A percentile compares a stretch with the other conserved stretches of the same genome.
These are phyloP conservation scores for Skeletonema costatum DNA, from an alignment of 108 stramenopile genomes.

Conservation along the genomic window DNA sequence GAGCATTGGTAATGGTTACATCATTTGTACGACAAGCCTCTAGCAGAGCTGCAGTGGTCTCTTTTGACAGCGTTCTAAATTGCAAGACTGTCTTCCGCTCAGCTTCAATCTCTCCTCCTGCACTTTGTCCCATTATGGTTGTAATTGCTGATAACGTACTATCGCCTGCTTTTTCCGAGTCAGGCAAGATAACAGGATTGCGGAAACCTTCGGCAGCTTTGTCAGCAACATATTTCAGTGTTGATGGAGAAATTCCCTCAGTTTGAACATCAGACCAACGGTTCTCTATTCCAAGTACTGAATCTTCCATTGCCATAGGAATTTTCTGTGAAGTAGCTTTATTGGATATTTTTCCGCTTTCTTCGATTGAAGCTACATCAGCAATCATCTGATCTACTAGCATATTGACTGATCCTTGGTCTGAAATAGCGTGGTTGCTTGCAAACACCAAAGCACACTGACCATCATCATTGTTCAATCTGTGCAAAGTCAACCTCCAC, in stretches of 20 bases:
- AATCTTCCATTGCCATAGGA: conserved; percentile 79
- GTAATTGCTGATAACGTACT: conserved; percentile 63
- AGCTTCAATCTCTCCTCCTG: conserved; percentile 67
- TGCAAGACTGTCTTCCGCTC: conserved; percentile 61
- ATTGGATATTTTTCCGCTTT: conserved; percentile 15
- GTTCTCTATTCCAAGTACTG: conserved; percentile 61
- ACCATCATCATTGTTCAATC: conserved; percentile 32
- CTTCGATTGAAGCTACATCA: conserved; percentile 61
- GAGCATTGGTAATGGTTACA: conserved; percentile 78
- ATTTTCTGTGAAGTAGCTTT: conserved; percentile 52
- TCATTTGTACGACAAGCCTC: conserved; percentile 66
- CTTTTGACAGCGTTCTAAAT: conserved; percentile 67
- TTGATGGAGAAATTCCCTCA: conserved; percentile 48
- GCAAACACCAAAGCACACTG: conserved; percentile 75
- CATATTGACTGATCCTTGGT: conserved; percentile 79
- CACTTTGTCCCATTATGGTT: conserved; percentile 78
- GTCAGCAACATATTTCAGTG: conserved; percentile 69
- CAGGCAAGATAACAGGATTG: conserved; percentile 83
- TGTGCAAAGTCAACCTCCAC: conserved; percentile 77
- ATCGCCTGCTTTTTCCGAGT: conserved; percentile 47
- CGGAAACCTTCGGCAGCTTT: conserved; percentile 84
- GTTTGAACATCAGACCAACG: conserved; percentile 56
- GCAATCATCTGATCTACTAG: conserved; percentile 72
- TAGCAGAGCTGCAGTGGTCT: conserved; percentile 57
- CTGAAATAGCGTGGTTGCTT: conserved; percentile 88